Evolutionary conservation across 331 rosid genomes (phyloP).

Genomic region (Ulmus americana): DNA sequence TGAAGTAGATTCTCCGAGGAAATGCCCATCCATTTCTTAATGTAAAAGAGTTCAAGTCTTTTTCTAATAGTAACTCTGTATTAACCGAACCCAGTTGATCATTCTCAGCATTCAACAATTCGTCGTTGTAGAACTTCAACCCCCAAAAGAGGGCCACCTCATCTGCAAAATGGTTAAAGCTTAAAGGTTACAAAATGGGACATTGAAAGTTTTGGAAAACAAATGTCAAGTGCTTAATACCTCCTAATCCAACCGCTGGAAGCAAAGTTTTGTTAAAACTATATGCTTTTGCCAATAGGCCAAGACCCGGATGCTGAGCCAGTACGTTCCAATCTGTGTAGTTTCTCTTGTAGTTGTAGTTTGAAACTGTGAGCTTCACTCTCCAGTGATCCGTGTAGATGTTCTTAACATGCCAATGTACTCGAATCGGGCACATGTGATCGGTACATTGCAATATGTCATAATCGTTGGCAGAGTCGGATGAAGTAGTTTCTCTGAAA

Average conservation of each 20-base stretch:
- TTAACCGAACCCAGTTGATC: slow-evolving; percentile 40
- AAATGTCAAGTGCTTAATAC: slow-evolving; percentile 23
- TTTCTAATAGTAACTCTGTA: slow-evolving; percentile 52
- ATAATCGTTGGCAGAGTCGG: slow-evolving; percentile 1
- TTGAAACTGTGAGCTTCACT: slow-evolving; percentile 67
- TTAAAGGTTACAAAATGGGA: background rate
- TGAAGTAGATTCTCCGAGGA: slow-evolving; percentile 68
- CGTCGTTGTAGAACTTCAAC: slow-evolving; percentile 44
- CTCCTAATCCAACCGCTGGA: slow-evolving; percentile 42
- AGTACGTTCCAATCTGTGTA: slow-evolving; percentile 66
- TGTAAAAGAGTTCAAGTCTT: slow-evolving; percentile 52
- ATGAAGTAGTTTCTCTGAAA: too few species aligned
- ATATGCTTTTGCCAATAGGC: slow-evolving; percentile 30
- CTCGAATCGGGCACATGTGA: slow-evolving; percentile 75
- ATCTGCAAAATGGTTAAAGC: slow-evolving; percentile 34
- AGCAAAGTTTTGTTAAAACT: slow-evolving; percentile 65
- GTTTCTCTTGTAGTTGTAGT: slow-evolving; percentile 46
- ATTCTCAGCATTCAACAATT: slow-evolving; percentile 35
- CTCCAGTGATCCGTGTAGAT: slow-evolving; percentile 67
- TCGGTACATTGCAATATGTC: slow-evolving; percentile 43
- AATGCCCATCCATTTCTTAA: slow-evolving; percentile 66
- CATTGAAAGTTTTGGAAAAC: background rate
- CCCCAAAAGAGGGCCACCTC: slow-evolving; percentile 77
- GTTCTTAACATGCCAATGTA: slow-evolving; percentile 73
- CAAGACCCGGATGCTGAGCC: slow-evolving; percentile 66